Base-by-base conservation (phyloP, 179 eudicot genomes). In the Beta macrorhiza region DNA sequence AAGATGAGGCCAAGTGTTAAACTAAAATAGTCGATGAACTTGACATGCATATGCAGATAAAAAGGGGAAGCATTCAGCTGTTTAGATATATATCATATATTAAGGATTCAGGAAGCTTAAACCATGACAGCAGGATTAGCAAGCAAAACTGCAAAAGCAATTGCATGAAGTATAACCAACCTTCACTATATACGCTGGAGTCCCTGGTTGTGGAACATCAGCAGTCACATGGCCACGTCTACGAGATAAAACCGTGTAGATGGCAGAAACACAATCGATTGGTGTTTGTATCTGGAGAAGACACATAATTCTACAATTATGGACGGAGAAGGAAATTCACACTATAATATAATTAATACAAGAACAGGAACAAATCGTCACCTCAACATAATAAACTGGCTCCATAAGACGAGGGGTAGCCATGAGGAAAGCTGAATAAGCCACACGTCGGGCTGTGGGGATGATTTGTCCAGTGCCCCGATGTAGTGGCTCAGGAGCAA, bases 331-430 rank as follows among this genome's bases (percentile, higher is more conserved):
- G 22, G 22, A 55, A 58, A 29, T 42, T 53, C 29, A 44, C 13
- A 19, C 8, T 22, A 25, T 3, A 37, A 49, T 0, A 25, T 2
- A 37, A 49, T 9, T 49, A 5, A 67, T 22, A 73, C 20, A 12
- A 68, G 59, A 52, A 44, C 67, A 67, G 7, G 42, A 68, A 75
- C 44, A 70, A 74, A 14, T 32, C 10, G 74, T 75, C 81, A 94
- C 99, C 97, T 97, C 99, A 79, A 97, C 94, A 79, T 91, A 93
- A 78, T 97, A 97, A 10, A 93, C 93, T 25, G 99, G 99, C 83
- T 97, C 99, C 98, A 94, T 93, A 70, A 97, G 98, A 79, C 98
- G 90, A 75, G 99, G 99, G 45, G 97, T 93, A 49, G 99, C 99
- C 99, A 97, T 90, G 44, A 97, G 97, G 87, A 97, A 97, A 71